phyloP scores from a whole-genome alignment of 306 rosid species.

The Crotalaria pallida region DNA sequence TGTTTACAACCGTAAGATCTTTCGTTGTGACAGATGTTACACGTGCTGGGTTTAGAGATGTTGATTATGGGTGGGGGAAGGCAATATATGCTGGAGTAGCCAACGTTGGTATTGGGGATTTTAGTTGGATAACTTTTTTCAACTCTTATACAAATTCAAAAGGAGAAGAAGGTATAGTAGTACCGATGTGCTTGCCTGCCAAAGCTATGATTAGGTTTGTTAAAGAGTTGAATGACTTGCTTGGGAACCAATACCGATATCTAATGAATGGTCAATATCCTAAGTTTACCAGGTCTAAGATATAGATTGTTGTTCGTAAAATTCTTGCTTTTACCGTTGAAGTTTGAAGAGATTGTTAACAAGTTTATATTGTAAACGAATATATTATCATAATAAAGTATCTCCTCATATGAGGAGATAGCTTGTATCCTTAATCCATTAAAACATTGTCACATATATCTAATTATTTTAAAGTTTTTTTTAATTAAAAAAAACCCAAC shows the following conservation, averaged over 20 bases:
- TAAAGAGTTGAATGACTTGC: background rate
- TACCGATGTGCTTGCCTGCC: slow-evolving; percentile 28
- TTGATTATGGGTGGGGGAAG: slow-evolving; percentile 40
- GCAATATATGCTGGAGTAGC: slow-evolving; percentile 18
- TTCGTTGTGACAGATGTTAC: background rate
- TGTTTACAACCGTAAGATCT: background rate
- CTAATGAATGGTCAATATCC: background rate
- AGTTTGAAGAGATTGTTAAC: no score
- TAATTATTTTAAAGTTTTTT: no score
- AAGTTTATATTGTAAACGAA: no score
- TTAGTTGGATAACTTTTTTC: background rate
- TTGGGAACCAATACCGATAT: background rate
- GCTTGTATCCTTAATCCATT: no score
- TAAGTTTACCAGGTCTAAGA: background rate
- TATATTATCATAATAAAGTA: no score
- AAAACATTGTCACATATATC: no score
- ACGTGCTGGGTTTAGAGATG: background rate
- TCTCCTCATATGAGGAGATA: no score
- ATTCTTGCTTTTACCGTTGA: no score
- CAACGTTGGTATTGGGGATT: background rate
- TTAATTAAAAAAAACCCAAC: no score
- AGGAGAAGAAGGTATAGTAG: slow-evolving; percentile 24
- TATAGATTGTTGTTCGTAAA: background rate
- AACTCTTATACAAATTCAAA: background rate
- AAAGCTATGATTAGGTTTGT: slow-evolving; percentile 26